These are phyloP conservation scores for Boletus rex-veris DNA, from an alignment of 768 basidiomycete species.

Conservation along the genomic window DNA sequence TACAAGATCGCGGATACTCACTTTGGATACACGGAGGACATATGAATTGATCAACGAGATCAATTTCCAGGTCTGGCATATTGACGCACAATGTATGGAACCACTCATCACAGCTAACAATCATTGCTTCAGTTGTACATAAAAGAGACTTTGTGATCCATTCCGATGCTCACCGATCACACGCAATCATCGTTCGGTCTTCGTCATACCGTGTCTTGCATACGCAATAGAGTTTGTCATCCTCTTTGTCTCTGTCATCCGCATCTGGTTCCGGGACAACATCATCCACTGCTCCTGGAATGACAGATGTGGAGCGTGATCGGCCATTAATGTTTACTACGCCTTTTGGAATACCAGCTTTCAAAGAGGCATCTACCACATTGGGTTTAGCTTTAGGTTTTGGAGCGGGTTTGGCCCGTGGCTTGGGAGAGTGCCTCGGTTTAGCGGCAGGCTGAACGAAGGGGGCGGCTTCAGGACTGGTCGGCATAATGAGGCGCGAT, in stretches of 20 bases:
- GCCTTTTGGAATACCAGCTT: conserved; percentile 18
- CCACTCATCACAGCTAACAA: conserved; percentile 87
- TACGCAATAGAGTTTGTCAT: conserved; percentile 77
- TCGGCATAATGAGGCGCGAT: not conserved
- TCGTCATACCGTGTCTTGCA: conserved; percentile 88
- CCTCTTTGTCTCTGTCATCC: conserved; percentile 40
- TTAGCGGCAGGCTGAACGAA: conserved; percentile 21
- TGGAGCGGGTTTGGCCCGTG: conserved; percentile 28
- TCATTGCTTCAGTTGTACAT: not conserved
- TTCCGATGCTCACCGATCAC: conserved; percentile 64
- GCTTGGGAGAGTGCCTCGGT: conserved; percentile 30
- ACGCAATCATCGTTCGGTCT: conserved; percentile 88
- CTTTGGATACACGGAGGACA: conserved; percentile 78
- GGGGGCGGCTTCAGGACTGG: not conserved
- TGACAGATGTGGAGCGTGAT: conserved; percentile 68
- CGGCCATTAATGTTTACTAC: conserved; percentile 37
- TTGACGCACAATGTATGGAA: conserved; percentile 85
- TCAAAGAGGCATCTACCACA: conserved; percentile 12
- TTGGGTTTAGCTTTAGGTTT: conserved; percentile 28
- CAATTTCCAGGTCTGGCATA: conserved; percentile 77
- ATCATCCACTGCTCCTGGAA: conserved; percentile 48
- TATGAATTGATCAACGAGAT: conserved; percentile 89
- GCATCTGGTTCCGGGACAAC: conserved; percentile 47
- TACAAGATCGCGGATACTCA: conserved; percentile 38
- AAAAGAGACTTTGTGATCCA: not conserved